These are phyloP conservation scores for Fraxinus xanthoxyloides DNA, from an alignment of 305 asterid species.

Conservation along the genomic window DNA sequence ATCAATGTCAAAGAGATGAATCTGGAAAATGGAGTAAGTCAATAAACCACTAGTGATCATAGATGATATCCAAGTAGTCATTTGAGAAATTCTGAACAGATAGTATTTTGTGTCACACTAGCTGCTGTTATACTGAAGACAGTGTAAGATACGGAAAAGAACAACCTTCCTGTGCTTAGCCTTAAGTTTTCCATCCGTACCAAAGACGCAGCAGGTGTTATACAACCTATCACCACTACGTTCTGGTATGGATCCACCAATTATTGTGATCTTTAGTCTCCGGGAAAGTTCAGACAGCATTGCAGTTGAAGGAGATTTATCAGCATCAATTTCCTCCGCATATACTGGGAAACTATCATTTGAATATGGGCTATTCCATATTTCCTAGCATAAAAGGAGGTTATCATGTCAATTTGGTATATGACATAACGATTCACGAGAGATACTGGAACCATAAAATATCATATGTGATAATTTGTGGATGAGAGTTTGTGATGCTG, in stretches of 20 bases:
- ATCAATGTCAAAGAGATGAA: conserved; percentile 87
- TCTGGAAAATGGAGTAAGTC: conserved; percentile 42
- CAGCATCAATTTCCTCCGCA: conserved; percentile 87
- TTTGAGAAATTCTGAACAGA: conserved; percentile 8
- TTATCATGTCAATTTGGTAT: conserved; percentile 7
- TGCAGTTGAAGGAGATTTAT: conserved; percentile 71
- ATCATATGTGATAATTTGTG: conserved; percentile 5
- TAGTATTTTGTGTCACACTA: neutral
- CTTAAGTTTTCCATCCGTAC: conserved; percentile 64
- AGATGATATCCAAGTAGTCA: conserved; percentile 14
- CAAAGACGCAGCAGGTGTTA: conserved; percentile 79
- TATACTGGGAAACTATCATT: conserved; percentile 77
- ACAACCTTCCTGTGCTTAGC: conserved; percentile 83
- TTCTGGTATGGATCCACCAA: conserved; percentile 91
- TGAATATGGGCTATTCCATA: conserved; percentile 90
- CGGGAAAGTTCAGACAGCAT: conserved; percentile 74
- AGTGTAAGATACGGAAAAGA: conserved; percentile 5
- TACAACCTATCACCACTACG: conserved; percentile 63
- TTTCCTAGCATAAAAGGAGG: conserved; percentile 50
- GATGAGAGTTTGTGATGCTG: neutral
- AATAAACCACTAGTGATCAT: conserved; percentile 16
- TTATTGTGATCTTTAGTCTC: conserved; percentile 58
- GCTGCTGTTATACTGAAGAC: neutral
- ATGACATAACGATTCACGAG: neutral
- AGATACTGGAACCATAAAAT: conserved; percentile 6